phyloP scores from a whole-genome alignment of 768 basidiomycete genomes.

The Collybia mongolica region DNA sequence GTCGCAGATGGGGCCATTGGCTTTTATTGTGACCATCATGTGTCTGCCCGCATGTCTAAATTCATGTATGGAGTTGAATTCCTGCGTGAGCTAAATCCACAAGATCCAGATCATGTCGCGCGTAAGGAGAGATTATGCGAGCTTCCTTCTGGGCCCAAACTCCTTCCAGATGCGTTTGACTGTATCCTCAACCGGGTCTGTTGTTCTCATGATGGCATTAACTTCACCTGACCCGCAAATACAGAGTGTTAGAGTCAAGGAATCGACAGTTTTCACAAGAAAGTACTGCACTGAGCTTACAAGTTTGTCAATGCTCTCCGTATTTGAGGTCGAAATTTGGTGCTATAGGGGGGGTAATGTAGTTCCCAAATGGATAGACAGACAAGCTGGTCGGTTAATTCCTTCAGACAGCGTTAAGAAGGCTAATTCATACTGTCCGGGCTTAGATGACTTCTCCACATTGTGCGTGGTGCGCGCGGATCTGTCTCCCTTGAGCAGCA shows the following conservation, averaged over 20 bases:
- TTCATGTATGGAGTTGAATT: slow-evolving; percentile 86
- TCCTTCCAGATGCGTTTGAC: slow-evolving; percentile 82
- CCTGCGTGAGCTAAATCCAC: slow-evolving; percentile 62
- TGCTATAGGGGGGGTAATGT: slow-evolving; percentile 75
- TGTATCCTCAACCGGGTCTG: slow-evolving; percentile 71
- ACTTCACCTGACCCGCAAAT: no score
- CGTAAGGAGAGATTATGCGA: slow-evolving; percentile 69
- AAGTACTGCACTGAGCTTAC: slow-evolving; percentile 85
- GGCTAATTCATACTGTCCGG: neutral
- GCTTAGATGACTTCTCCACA: slow-evolving; percentile 67
- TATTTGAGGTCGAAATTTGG: slow-evolving; percentile 86
- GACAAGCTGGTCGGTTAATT: slow-evolving; percentile 46
- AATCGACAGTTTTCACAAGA: slow-evolving; percentile 76
- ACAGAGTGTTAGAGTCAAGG: slow-evolving; percentile 73
- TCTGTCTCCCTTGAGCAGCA: slow-evolving; percentile 67
- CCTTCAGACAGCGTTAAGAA: neutral
- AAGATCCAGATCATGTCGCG: slow-evolving; percentile 63
- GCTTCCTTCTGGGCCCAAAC: slow-evolving; percentile 71
- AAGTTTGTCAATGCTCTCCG: slow-evolving; percentile 68
- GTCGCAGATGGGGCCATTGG: slow-evolving; percentile 84
- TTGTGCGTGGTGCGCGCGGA: slow-evolving; percentile 79
- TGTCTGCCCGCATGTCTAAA: slow-evolving; percentile 76
- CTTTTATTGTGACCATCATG: slow-evolving; percentile 84
- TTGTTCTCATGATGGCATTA: slow-evolving; percentile 3
- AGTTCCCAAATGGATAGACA: slow-evolving; percentile 73